Conservation (phyloP, 441 rosid species). For the Populus hybrid region DNA sequence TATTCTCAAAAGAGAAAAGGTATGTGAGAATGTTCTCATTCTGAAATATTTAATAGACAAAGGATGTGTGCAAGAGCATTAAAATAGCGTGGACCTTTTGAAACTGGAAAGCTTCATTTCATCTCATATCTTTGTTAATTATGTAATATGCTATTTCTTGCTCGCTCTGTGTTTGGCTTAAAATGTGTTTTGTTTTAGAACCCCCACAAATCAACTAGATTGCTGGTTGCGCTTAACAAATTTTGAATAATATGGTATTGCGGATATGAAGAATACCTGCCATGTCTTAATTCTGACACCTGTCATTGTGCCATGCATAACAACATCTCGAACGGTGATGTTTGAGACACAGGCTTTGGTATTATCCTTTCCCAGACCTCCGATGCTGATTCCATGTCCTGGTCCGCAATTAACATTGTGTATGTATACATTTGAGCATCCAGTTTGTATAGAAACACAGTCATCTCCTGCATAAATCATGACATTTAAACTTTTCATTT, state of each 20-base stretch:
- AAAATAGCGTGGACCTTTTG: not conserved
- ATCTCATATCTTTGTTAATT: not conserved
- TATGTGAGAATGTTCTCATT: not conserved
- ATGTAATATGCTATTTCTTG: not conserved
- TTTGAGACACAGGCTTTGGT: constrained; percentile 95
- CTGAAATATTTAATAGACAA: not conserved
- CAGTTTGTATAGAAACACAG: constrained; percentile 91
- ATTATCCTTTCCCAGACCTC: constrained; percentile 79
- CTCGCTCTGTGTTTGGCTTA: not conserved
- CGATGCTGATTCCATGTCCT: constrained; percentile 98
- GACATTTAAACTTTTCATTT: constrained; percentile 13
- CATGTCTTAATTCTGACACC: constrained; percentile 97
- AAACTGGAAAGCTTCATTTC: constrained; percentile 3
- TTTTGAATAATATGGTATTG: constrained; percentile 11
- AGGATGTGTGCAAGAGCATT: not conserved
- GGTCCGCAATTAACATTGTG: constrained; percentile 96
- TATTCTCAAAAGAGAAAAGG: not conserved
- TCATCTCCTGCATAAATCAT: constrained; percentile 76
- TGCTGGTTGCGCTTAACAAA: not conserved
- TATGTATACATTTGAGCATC: constrained; percentile 79
- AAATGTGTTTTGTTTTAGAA: not conserved
- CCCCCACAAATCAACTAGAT: not conserved
- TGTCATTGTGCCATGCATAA: constrained; percentile 82
- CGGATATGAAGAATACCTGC: constrained; percentile 57
- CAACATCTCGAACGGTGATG: constrained; percentile 78